These are phyloP conservation scores for Phytomonas sp. DNA, from an alignment of 208 protist genomes.

Conservation along the genomic window DNA sequence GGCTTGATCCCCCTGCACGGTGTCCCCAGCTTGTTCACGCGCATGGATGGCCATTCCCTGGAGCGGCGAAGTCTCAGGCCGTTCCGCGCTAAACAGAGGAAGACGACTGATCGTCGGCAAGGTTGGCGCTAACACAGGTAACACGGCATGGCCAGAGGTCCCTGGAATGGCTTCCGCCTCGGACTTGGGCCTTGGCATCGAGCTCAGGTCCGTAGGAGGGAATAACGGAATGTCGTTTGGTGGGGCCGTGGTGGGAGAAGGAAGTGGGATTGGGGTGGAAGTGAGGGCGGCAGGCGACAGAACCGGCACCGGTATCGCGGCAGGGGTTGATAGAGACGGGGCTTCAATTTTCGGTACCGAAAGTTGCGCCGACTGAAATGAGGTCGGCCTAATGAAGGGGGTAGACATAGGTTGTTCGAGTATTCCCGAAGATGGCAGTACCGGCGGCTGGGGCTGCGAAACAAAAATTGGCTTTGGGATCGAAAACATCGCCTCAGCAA, in stretches of 20 bases:
- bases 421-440: neutral
- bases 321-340: conserved; percentile 5
- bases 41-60: neutral
- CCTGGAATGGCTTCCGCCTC: neutral
- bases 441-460: neutral
- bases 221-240: neutral
- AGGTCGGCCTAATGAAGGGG: neutral
- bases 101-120: neutral
- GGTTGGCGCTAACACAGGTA: neutral
- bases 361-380: neutral
- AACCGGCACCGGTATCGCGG: conserved; percentile 12
- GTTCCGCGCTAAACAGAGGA: conserved; percentile 9
- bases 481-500: neutral
- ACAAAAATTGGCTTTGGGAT: neutral
- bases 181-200: neutral
- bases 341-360: neutral
- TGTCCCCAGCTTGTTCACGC: neutral
- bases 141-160: neutral
- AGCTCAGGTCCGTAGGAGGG: neutral
- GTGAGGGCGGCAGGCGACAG: neutral
- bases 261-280: conserved; percentile 2
- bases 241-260: conserved; percentile 1
- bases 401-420: neutral
- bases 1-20: neutral
- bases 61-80: neutral